Base-by-base conservation (phyloP, 2,329 filamentous ascomycete genomes). In the Diatrype stigma region DNA sequence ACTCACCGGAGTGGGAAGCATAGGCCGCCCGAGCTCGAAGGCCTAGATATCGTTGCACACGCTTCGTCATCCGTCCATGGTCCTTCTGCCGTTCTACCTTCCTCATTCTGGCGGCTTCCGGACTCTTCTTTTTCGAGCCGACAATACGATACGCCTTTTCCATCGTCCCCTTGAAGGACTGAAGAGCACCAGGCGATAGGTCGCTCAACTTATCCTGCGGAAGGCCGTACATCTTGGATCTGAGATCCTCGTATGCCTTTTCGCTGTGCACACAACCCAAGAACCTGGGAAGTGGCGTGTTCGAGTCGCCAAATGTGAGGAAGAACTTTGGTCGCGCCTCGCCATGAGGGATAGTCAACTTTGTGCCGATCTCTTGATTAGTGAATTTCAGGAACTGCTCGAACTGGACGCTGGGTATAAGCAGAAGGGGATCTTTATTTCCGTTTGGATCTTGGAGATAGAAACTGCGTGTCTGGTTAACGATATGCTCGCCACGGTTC, bases 21-120 rank as follows among this genome's bases (percentile, higher is more conserved):
- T 46, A 42, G 10, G 14, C 34, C 6, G 22, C 34, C 10, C 35
- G 26, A 40, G 37, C 49, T 47, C 80, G 78, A 23, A 95, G 71
- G 3, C 89, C 89, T 1, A 96, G 77, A 60, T 89, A 89, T 47
- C 81, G 74, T 63, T 92, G 86, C 7, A 81, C 74, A 44, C 86
- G 78, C 57, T 83, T 82, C 55, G 89, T 72, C 60, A 82, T 77
- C 34, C 75, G 71, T 1, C 73, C 73, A 70, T 79, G 80, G 3
- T 70, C 63, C 55, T 77, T 73, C 53, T 84, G 79, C 38, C 73
- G 76, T 21, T 72, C 58, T 3, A 78, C 52, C 1, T 75, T 74
- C 35, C 77, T 74, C 37, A 75, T 70, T 44, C 70, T 70, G 35
- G 73, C 71, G 56, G 72, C 78, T 62, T 78, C 62, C 2, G 44